Base-by-base conservation (phyloP, 1,284 basidiomycete species). In the Stygiomarasmius scandens region DNA sequence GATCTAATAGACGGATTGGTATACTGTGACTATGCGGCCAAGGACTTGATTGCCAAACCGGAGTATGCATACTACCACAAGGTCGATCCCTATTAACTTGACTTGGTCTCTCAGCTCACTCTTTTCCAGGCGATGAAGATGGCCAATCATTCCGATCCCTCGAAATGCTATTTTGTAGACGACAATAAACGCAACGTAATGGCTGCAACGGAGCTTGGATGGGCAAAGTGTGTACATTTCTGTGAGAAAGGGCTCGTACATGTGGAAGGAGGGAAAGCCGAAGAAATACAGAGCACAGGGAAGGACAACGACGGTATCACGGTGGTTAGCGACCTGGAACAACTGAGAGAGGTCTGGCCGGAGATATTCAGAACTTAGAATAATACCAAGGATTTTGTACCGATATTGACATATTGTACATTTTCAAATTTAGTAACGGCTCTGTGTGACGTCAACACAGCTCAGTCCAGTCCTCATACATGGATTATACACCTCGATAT, bases 11-110 rank as follows among this genome's bases (percentile, higher is more conserved):
- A 96, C 64, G 91, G 85, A 12, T 70, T 95, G 14, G 82, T 93
- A 9, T 96, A 79, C 67, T 96, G 93, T 67, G 87, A 96, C 72
- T 96, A 96, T 64, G 73, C 78, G 8, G 66, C 83, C 38, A 77
- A 81, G 14, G 70, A 89, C 59, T 93, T 96, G 71, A 78, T 80
- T 4, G 95, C 93, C 77, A 96, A 96, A 67, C 93, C 93, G 9
- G 91, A 95, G 63, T 69, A 82, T 1, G 79, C 83, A 55, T 93
- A 79, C 67, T 94, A 89, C 65, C 67, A 76, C 44, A 74, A 82
- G 69, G 91, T 90, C 59, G 52, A 68, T 51, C 45, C 24, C 10
- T 25, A 22, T 50, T 8, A 38, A 27, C 38, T 51, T 19, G 16
- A 29, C 11, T 12, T 43, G 22, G 10, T 20, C 14, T 14, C 45